Conservation (phyloP, 768 basidiomycete genomes). For the Pleurotus citrinopileatus region DNA sequence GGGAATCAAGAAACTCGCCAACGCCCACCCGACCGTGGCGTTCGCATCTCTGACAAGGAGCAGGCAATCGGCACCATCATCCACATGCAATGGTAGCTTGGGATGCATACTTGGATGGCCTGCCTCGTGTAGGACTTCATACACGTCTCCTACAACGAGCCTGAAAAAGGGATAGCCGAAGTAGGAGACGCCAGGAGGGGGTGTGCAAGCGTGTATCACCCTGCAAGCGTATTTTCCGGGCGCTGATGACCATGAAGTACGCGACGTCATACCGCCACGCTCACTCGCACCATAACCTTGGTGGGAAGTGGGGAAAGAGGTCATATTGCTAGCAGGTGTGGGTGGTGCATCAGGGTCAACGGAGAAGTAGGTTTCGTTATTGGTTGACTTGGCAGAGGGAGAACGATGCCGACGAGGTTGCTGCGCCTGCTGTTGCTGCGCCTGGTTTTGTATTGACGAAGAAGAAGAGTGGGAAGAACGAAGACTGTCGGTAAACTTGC, state of each 20-base stretch:
- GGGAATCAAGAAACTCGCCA: slow-evolving; percentile 79
- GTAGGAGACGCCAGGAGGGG: slow-evolving; percentile 62
- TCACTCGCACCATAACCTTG: slow-evolving; percentile 21
- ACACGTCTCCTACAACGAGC: slow-evolving; percentile 57
- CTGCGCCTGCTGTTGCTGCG: slow-evolving; percentile 1
- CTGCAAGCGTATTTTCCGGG: slow-evolving; percentile 63
- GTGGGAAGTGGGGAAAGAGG: background rate
- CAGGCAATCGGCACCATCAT: slow-evolving; percentile 76
- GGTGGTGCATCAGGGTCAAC: slow-evolving; percentile 16
- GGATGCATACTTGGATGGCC: slow-evolving; percentile 77
- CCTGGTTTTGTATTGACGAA: slow-evolving; percentile 8
- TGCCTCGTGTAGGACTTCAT: slow-evolving; percentile 69
- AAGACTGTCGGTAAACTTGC: slow-evolving; percentile 23
- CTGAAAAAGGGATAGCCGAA: slow-evolving; percentile 77
- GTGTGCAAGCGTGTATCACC: slow-evolving; percentile 67
- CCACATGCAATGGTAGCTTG: slow-evolving; percentile 73
- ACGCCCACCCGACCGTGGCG: slow-evolving; percentile 70
- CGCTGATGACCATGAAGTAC: slow-evolving; percentile 35
- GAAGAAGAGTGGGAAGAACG: slow-evolving; percentile 15
- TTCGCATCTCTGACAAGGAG: slow-evolving; percentile 60
- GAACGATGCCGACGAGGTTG: slow-evolving; percentile 25
- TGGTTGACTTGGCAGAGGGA: slow-evolving; percentile 27
- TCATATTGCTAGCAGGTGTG: slow-evolving; percentile 10
- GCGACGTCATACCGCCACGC: slow-evolving; percentile 17
- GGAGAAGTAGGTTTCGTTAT: slow-evolving; percentile 29